Evolutionary conservation across 495 filamentous ascomycete genomes (phyloP).

Genomic region (Corynascus novoguineensis): DNA sequence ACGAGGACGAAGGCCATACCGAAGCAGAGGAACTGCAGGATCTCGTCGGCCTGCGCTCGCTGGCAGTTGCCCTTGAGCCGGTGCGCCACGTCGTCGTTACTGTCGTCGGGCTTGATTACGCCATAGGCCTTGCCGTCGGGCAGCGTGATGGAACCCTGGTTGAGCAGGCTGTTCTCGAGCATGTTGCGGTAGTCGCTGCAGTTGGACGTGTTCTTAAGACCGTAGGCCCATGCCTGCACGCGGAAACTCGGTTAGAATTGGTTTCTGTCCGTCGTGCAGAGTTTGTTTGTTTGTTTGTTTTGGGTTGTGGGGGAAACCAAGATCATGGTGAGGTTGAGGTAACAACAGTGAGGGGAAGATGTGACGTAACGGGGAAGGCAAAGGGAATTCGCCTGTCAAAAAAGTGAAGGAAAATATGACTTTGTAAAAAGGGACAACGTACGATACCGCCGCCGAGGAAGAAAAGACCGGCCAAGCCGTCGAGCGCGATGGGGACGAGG

Average conservation of each 20-base stretch:
- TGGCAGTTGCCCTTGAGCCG: slow-evolving; percentile 28
- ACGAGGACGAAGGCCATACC: slow-evolving; percentile 24
- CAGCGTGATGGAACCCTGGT: slow-evolving; percentile 26
- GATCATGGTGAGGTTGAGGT: background rate
- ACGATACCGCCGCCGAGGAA: slow-evolving; percentile 52
- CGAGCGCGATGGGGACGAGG: slow-evolving; percentile 36
- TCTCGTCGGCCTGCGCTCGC: slow-evolving; percentile 31
- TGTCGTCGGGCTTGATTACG: slow-evolving; percentile 6
- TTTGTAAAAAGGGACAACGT: slow-evolving; percentile 30
- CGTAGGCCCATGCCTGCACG: slow-evolving; percentile 43
- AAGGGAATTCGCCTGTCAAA: background rate
- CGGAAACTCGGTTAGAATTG: too few relatives aligned
- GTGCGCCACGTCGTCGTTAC: background rate
- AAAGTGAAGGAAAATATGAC: background rate
- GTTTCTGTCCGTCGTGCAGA: too few relatives aligned
- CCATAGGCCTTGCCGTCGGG: slow-evolving; percentile 15
- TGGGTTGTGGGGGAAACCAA: background rate
- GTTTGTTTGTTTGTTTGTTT: background rate
- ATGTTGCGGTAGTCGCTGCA: slow-evolving; percentile 16
- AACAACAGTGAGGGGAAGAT: background rate
- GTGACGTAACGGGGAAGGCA: background rate
- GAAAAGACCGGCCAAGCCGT: slow-evolving; percentile 40
- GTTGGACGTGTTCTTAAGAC: slow-evolving; percentile 37
- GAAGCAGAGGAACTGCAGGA: slow-evolving; percentile 35
- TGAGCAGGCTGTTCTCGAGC: slow-evolving; percentile 31